Evolutionary conservation across 768 basidiomycete genomes (phyloP).

Genomic region (Suillus hirtellus): DNA sequence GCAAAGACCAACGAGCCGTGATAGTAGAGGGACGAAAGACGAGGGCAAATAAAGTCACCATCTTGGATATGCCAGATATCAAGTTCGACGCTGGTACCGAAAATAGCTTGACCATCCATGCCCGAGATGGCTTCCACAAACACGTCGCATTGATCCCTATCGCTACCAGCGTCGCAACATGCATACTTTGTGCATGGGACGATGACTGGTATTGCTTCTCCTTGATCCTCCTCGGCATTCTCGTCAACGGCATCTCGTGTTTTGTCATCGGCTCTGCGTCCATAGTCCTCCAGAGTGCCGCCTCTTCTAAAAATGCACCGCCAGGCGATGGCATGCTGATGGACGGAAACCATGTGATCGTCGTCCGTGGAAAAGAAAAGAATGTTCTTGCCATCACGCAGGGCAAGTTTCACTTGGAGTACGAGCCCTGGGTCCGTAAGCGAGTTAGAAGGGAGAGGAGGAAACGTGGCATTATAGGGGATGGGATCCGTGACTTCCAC

Average conservation of each 20-base stretch:
- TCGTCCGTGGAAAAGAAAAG: constrained; percentile 19
- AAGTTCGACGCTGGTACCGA: constrained; percentile 8
- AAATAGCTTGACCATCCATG: constrained; percentile 7
- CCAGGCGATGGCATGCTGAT: constrained; percentile 20
- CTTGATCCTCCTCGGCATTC: constrained; percentile 32
- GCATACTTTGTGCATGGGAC: constrained; percentile 24
- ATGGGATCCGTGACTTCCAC: neutral
- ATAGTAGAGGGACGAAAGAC: constrained; percentile 22
- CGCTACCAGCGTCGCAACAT: constrained; percentile 22
- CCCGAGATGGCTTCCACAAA: constrained; percentile 8
- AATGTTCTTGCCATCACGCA: constrained; percentile 20
- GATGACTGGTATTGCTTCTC: constrained; percentile 33
- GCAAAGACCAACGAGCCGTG: constrained; percentile 10
- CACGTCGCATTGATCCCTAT: constrained; percentile 27
- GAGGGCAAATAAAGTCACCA: constrained; percentile 21
- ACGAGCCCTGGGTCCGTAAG: constrained; percentile 17
- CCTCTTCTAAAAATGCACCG: constrained; percentile 12
- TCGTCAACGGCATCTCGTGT: constrained; percentile 30
- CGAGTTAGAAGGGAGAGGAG: constrained; percentile 10
- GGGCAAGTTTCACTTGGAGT: constrained; percentile 21
- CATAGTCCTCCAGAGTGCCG: constrained; percentile 11
- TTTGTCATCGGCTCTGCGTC: constrained; percentile 25
- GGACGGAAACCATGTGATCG: constrained; percentile 14
- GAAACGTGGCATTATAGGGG: neutral
- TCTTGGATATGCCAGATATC: constrained; percentile 19